These are phyloP conservation scores for Henckelia pumila DNA, from an alignment of 257 asterid species.

Conservation along the genomic window DNA sequence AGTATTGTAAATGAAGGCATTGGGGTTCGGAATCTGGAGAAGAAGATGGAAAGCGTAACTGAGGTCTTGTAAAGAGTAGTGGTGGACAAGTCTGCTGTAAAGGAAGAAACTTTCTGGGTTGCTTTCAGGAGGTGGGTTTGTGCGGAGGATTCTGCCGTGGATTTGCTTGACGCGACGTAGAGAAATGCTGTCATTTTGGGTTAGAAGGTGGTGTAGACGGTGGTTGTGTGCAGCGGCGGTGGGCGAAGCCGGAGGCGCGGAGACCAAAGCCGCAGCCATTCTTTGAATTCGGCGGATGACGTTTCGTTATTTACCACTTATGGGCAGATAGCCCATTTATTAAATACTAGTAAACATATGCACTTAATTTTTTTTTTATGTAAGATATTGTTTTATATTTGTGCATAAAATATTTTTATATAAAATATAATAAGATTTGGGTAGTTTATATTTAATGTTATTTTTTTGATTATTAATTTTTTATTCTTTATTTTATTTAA, in stretches of 20 bases:
- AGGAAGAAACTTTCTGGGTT: conserved; percentile 39
- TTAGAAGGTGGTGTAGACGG: conserved; percentile 46
- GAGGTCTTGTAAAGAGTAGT: conserved; percentile 50
- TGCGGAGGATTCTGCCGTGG: conserved; percentile 62
- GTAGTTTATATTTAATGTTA: too few relatives aligned
- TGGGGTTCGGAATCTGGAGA: conserved; percentile 41
- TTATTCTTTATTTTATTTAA: too few relatives aligned
- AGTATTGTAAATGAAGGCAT: conserved; percentile 58
- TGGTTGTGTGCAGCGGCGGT: conserved; percentile 31
- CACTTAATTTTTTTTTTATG: too few relatives aligned
- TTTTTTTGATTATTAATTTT: too few relatives aligned
- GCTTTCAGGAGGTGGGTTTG: conserved; percentile 29
- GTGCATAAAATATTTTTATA: too few relatives aligned
- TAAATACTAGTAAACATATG: too few relatives aligned
- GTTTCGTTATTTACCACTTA: neutral
- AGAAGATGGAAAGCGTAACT: conserved; percentile 41
- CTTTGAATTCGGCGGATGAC: neutral
- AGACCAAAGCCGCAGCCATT: conserved; percentile 37
- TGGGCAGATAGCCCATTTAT: too few relatives aligned
- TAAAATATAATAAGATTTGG: too few relatives aligned
- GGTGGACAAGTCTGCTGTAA: conserved; percentile 48
- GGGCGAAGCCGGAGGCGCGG: conserved; percentile 31
- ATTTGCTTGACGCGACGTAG: conserved; percentile 63
- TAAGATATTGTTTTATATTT: too few relatives aligned
- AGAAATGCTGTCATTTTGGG: conserved; percentile 50